Evolutionary conservation across 768 basidiomycete genomes (phyloP), one percentile per base, ranked within the genome.

Genomic region (Mycena capillaripes): DNA sequence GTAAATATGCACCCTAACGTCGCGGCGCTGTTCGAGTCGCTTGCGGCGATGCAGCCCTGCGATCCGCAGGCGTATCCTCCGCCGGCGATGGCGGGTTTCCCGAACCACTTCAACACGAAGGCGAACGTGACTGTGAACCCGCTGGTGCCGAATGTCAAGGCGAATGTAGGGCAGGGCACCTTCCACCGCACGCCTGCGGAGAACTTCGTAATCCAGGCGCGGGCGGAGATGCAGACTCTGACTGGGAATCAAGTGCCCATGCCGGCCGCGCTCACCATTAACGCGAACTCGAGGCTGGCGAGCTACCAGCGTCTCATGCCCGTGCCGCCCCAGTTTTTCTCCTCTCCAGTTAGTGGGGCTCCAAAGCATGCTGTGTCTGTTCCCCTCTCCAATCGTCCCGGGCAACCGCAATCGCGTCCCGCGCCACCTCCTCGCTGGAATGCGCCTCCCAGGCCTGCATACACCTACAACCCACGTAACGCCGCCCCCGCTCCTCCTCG

Each of bases 1-100:
- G 6, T 16, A 21, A 63, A 12, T 29, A 32, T 72, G n/a, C 59
- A 63, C n/a, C 71, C 71, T 1, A 68, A 57, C 38, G 50, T 72
- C 3, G 55, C 55, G 14, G 66, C 66, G 34, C 46, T 72, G 32
- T 66, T 72, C 19, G 36, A 29, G 0, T 46, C 58, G 56, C 42
- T 69, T 30, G 50, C 36, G 40, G 52, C 36, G 50, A 32, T 63
- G 46, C 50, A 29, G 64, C 44, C n/a, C 46, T 38, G 30, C 25
- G 30, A 16, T 8, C 19, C 16, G 10, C n/a, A 4, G 65, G 5
- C 17, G 21, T 53, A 27, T 53, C 32, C 34, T 25, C 23, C 25
- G 6, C 48, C 50, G 17, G 34, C 50, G 16, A 40, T 65, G 50
- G 52, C 38, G 4, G 52, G 63, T 2, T 65, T 65, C 34, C 48